Base-by-base conservation (phyloP, 2,329 filamentous ascomycete species). In the Pyrenochaeta sp. region DNA sequence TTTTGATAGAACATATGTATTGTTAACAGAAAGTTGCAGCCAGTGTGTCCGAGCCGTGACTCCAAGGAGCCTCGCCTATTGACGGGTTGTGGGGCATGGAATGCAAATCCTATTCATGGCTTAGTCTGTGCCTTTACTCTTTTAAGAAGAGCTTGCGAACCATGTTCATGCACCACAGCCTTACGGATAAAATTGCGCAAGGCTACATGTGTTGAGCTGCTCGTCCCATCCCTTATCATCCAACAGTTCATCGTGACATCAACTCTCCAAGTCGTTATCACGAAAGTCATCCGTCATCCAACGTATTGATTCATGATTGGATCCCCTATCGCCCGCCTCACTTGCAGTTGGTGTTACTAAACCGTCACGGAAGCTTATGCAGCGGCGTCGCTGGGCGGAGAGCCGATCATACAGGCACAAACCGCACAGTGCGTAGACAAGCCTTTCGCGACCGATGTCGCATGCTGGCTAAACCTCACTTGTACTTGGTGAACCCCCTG, bases 331-430 rank as follows among this genome's bases (percentile, higher is more conserved):
- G 36, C 36, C 15, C 36, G 36, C 36, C 36, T 19, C 34, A 36
- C 34, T 36, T 36, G 8, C 13, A 4, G 5, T 39, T 5, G 13
- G 10, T 19, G 5, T 13, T 15, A 10, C 36, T 39, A 25, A 24
- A 50, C 24, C 25, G 39, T 53, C 34, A 40, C 47, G 37, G 43
- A 53, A 52, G 57, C 55, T 55, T 54, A 37, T 57, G 55, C 58
- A 48, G 54, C 50, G 30, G 50, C 47, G 32, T 19, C 15, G 44
- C 46, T 61, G 44, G 57, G 59, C 39, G 62, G 64, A 65, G 64
- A 67, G 62, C 64, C 64, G 64, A 67, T 61, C 55, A 54, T 52
- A 54, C 54, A 56, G 62, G 57, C 57, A 44, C 42, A 58, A 40
- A 54, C 49, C 50, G 52, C 52, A 44, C 54, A 54, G 48, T 55